These are phyloP conservation scores for Colletotrichum sublineola DNA, from an alignment of 2,329 filamentous ascomycete genomes.

Conservation along the genomic window DNA sequence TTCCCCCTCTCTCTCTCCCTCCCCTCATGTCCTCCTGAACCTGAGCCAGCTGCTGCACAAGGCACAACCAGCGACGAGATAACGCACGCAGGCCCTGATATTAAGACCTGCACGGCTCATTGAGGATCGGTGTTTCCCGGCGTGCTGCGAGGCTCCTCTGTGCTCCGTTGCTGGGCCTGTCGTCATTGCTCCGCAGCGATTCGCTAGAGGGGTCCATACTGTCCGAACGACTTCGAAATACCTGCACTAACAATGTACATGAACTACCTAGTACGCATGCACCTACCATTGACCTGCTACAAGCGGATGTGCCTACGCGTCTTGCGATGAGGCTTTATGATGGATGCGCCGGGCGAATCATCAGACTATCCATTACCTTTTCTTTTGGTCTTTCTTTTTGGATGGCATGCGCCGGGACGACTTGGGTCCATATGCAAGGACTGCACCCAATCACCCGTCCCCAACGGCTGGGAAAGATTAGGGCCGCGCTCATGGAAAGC, in stretches of 20 bases:
- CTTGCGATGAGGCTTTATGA: constrained; percentile 2
- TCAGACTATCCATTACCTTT: constrained; percentile 17
- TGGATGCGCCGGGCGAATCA: neutral
- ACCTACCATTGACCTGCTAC: neutral
- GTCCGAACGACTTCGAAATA: neutral
- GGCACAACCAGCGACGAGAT: constrained; percentile 12
- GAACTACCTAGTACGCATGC: too few species aligned
- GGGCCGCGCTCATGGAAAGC: constrained; percentile 12
- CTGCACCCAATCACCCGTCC: constrained; percentile 26
- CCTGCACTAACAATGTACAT: too few species aligned
- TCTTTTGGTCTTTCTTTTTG: neutral
- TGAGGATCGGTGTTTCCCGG: neutral
- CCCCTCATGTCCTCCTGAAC: neutral
- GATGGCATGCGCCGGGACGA: constrained; percentile 24
- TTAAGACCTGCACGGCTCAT: constrained; percentile 6
- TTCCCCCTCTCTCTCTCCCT: neutral
- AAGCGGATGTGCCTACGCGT: neutral
- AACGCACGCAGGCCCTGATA: neutral
- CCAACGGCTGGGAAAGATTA: neutral
- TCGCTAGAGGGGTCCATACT: neutral
- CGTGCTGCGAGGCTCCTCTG: neutral
- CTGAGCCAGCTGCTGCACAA: constrained; percentile 5
- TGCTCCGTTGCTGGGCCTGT: neutral
- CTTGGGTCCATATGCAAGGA: constrained; percentile 33
- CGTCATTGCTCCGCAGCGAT: neutral